Evolutionary conservation across 768 basidiomycete genomes (phyloP).

Genomic region (Suillus sp.): DNA sequence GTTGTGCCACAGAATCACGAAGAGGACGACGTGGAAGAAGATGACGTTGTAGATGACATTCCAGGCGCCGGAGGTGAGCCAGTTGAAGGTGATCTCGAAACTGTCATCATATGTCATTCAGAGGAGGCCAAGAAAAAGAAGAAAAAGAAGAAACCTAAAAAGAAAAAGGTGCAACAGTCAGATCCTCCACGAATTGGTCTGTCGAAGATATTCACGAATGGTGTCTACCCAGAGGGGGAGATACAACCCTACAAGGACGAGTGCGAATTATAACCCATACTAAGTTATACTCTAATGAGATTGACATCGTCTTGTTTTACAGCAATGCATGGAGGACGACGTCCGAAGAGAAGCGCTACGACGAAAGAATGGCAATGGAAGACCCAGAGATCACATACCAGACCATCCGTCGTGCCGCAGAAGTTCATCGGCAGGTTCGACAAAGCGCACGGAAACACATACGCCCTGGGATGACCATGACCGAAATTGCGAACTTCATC

Average conservation of each 20-base stretch:
- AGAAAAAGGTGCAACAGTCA: conserved; percentile 80
- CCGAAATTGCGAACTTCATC: conserved; percentile 89
- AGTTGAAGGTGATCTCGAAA: background rate
- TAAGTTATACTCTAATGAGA: background rate
- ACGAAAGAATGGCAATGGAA: conserved; percentile 75
- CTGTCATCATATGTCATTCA: background rate
- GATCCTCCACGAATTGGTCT: conserved; percentile 91
- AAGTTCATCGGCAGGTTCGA: conserved; percentile 93
- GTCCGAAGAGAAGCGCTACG: conserved; percentile 85
- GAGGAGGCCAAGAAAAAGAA: conserved; percentile 73
- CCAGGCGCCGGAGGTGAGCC: conserved; percentile 31
- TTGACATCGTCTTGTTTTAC: conserved; percentile 14
- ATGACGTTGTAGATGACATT: conserved; percentile 28
- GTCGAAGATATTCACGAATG: conserved; percentile 84
- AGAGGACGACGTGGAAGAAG: conserved; percentile 36
- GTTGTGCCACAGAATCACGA: conserved; percentile 22
- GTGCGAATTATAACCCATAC: conserved; percentile 48
- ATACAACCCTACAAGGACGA: conserved; percentile 89
- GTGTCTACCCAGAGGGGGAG: conserved; percentile 91
- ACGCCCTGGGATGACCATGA: conserved; percentile 92
- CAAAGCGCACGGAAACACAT: conserved; percentile 79
- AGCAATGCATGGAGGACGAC: conserved; percentile 89
- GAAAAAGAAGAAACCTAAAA: conserved; percentile 92
- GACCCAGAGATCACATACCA: conserved; percentile 88
- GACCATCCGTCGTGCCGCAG: conserved; percentile 88